Evolutionary conservation across 495 filamentous ascomycete species (phyloP), one percentile per base, ranked within the genome.

Genomic region (Physcia stellaris): DNA sequence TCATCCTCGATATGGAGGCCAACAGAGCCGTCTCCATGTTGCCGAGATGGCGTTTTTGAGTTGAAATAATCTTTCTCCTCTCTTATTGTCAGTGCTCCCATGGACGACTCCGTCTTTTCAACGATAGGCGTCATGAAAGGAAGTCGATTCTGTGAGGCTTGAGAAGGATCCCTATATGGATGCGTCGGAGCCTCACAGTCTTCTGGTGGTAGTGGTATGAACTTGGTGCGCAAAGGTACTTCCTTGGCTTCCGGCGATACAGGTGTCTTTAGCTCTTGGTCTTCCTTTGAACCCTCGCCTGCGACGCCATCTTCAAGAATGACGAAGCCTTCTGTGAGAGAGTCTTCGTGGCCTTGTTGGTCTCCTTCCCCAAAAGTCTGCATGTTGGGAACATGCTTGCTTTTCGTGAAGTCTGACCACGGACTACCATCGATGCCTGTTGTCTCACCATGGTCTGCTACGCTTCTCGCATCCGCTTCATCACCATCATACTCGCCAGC

Each of bases 121-220:
- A 88, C 84, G 42, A 98, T 98, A 10, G 90, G 90, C 1, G 90
- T 98, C 90, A 98, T 98, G 57, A 94, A 95, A 24, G 87, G 90
- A 6, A 95, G 65, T 35, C 86, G 77, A 53, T 80, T 92, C 45
- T 94, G 86, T 44, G 83, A 80, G 37, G 76, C 66, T 48, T 83
- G 70, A 2, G 66, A 67, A 45, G 81, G 73, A 48, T 92, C 78
- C 44, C 86, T 72, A 59, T 80, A 93, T 24, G 79, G 79, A 6
- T 75, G 67, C 22, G 63, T 79, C 7, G 83, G 77, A 12, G 78
- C 71, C 40, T 82, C 73, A 49, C 84, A 94, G 50, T 87, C 82
- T 50, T 92, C 83, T 3, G 86, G 86, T 34, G 86, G 86, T 17
- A 87, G 66, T 10, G 74, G 75, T 13, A 80, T 54, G 43, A 72